phyloP scores from a whole-genome alignment of 1,284 basidiomycete species.

The Heterobasidion annosum region DNA sequence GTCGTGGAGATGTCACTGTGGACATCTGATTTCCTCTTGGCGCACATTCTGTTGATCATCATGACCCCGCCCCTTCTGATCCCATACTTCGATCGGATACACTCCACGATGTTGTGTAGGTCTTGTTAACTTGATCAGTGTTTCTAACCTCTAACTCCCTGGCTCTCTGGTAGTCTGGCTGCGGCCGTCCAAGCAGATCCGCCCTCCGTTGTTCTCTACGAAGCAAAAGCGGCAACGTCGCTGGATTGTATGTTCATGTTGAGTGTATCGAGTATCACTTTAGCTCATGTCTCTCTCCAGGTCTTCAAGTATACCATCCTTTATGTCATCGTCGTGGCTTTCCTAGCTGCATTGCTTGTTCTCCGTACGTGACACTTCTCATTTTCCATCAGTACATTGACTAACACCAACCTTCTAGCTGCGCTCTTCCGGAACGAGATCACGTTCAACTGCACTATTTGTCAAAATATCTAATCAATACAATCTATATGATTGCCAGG shows the following conservation, averaged over 20 bases:
- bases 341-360: conserved; percentile 77
- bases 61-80: conserved; percentile 80
- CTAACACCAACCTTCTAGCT: conserved; percentile 28
- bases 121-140: conserved; percentile 14
- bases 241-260: conserved; percentile 65
- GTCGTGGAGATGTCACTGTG: conserved; percentile 94
- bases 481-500: conserved; percentile 4
- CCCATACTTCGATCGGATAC: conserved; percentile 80
- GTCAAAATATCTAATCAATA: conserved; percentile 62
- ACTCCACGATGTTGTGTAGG: conserved; percentile 86
- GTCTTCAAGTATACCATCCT: conserved; percentile 78
- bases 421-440: conserved; percentile 63
- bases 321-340: conserved; percentile 72
- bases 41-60: conserved; percentile 78
- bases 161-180: conserved; percentile 59
- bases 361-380: conserved; percentile 48
- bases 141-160: conserved; percentile 6
- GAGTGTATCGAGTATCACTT: background rate
- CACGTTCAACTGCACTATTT: conserved; percentile 61
- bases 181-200: conserved; percentile 88
- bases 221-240: conserved; percentile 87
- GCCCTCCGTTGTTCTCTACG: conserved; percentile 90
- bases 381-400: conserved; percentile 8
- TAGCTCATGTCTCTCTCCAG: conserved; percentile 21
- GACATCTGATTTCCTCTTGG: conserved; percentile 84